phyloP scores from a whole-genome alignment of 768 basidiomycete genomes.

The Ephemerocybe angulata region DNA sequence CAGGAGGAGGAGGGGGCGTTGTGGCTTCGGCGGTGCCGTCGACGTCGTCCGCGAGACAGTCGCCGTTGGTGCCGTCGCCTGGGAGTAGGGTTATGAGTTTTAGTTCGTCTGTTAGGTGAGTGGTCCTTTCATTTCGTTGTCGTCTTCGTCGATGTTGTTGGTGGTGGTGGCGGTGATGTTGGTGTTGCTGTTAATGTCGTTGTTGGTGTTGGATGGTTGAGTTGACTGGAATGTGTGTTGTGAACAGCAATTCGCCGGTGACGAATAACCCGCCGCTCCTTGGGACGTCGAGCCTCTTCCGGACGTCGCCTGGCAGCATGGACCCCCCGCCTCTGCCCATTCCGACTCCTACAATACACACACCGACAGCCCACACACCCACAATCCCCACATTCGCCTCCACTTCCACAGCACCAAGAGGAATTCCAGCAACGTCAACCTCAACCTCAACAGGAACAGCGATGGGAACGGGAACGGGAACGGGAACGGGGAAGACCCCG shows the following conservation, averaged over 20 bases:
- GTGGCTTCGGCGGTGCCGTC: constrained; percentile 21
- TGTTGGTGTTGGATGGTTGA: not conserved
- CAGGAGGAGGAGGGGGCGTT: too few relatives aligned
- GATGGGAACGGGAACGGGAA: too few relatives aligned
- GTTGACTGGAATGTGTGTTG: too few relatives aligned
- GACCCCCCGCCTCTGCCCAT: constrained; percentile 13
- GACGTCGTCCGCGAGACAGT: constrained; percentile 20
- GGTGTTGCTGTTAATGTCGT: too few relatives aligned
- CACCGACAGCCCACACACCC: constrained; percentile 17
- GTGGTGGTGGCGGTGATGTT: too few relatives aligned
- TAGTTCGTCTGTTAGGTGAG: constrained; percentile 22
- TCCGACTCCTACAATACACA: constrained; percentile 4
- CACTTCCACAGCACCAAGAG: too few relatives aligned
- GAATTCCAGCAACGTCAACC: too few relatives aligned
- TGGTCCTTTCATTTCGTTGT: too few relatives aligned
- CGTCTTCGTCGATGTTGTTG: too few relatives aligned
- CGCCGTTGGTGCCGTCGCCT: constrained; percentile 21
- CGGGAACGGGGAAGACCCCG: too few relatives aligned
- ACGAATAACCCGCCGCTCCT: constrained; percentile 1
- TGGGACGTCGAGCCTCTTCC: constrained; percentile 8
- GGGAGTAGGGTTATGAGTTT: constrained; percentile 20
- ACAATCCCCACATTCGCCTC: too few relatives aligned
- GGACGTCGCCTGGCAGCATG: constrained; percentile 12
- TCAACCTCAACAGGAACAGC: too few relatives aligned
- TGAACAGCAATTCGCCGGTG: not conserved